Base-by-base conservation (phyloP, 1,284 basidiomycete genomes). In the Pseudozyma sp. region DNA sequence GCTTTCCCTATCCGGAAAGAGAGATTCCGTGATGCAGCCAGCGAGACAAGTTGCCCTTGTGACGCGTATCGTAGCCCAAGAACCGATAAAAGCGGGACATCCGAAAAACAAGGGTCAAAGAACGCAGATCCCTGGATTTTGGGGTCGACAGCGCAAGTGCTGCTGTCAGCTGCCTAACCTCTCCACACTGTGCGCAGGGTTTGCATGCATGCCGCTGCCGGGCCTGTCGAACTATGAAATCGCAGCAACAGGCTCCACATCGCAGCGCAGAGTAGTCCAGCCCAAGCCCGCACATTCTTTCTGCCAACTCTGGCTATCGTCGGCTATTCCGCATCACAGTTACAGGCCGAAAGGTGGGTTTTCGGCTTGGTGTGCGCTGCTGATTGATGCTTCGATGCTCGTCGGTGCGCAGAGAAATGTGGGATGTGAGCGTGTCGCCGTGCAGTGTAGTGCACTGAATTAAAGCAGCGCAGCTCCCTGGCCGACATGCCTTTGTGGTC, bases 31-130 rank as follows among this genome's bases (percentile, higher is more conserved):
- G 40, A 10, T 24, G 24, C 40, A n/a, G 42, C n/a, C 29, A 29
- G 42, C n/a, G 13, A 35, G n/a, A 17, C 5, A n/a, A 19, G 4
- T 44, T 6, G 19, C 43, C 43, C 52, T 45, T 46, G 52, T 45
- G 52, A 54, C 52, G 42, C 31, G 19, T 29, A 29, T 16, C 24
- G 24, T 24, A 24, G 24, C 24, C 24, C 42, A 6, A 31, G 10
- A 54, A 54, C 66, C 66, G 66, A 52, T 57, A 68, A 68, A 68
- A 47, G 59, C 66, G 66, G 31, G 14, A 55, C 19, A 24, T 2
- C 66, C 59, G 55, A 68, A 39, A 51, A 40, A 47, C 5, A 31
- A 31, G 39, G 39, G 39, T 42, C 39, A 42, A 42, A 42, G n/a
- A 37, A 14, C 35, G 35, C 35, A 37, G 35, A 37, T 37, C 35